A percentile compares a stretch with the other conserved stretches of the same genome.
phyloP scores from a whole-genome alignment of 345 rosid genomes.

The Excoecaria cochinchinensis region DNA sequence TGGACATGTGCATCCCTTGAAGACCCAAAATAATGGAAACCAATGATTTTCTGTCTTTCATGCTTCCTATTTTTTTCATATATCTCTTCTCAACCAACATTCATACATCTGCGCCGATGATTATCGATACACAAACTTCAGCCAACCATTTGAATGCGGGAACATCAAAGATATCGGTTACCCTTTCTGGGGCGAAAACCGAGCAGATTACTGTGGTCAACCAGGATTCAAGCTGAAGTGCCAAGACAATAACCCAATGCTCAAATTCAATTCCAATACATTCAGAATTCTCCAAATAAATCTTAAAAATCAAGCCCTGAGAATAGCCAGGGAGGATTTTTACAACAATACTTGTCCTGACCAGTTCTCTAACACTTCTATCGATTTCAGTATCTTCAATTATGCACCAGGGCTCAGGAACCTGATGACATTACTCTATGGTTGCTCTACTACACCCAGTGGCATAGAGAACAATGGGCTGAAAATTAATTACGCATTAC shows the following conservation, averaged over 20 bases:
- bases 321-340: slow-evolving; percentile 29
- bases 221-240: slow-evolving; percentile 30
- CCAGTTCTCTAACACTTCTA: not conserved
- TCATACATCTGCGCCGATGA: not conserved
- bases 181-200: slow-evolving; percentile 37
- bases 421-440: slow-evolving; percentile 14
- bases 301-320: not conserved
- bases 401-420: slow-evolving; percentile 4
- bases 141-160: slow-evolving; percentile 23
- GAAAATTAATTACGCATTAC: slow-evolving; percentile 1
- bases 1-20: not conserved
- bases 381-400: slow-evolving; percentile 7
- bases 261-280: slow-evolving; percentile 5
- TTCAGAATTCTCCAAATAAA: slow-evolving; percentile 18
- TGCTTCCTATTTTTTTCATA: not conserved
- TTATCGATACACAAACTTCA: slow-evolving; percentile 19
- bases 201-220: slow-evolving; percentile 29
- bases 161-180: slow-evolving; percentile 6
- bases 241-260: slow-evolving; percentile 3
- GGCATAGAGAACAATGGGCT: not conserved
- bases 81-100: not conserved
- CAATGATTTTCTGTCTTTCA: not conserved
- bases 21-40: slow-evolving; percentile 10
- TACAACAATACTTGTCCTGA: slow-evolving; percentile 3
- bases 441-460: not conserved